Evolutionary conservation across 1,284 basidiomycete genomes (phyloP).

Genomic region (Phellopilus nigrolimitatus): DNA sequence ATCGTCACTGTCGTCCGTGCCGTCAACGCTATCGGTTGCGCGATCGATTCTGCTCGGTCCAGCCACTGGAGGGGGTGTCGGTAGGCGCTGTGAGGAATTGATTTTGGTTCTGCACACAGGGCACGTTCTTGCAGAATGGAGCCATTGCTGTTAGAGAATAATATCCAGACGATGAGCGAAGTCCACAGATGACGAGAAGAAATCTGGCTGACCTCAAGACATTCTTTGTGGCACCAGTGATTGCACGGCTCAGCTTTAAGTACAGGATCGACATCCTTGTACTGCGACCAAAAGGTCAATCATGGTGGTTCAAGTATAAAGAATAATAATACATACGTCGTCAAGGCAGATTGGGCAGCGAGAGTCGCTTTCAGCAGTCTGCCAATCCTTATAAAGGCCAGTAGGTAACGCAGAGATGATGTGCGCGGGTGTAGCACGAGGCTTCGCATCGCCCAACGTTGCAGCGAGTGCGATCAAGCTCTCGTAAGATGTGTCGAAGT

Average conservation of each 20-base stretch:
- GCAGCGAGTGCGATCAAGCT: slow-evolving; percentile 52
- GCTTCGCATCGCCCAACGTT: slow-evolving; percentile 58
- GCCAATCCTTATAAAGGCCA: slow-evolving; percentile 63
- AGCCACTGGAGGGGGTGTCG: slow-evolving; percentile 10
- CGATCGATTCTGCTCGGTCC: slow-evolving; percentile 14
- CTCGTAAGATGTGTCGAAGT: slow-evolving; percentile 70
- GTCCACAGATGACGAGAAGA: not conserved
- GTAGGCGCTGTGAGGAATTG: slow-evolving; percentile 10
- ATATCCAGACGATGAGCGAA: too few relatives aligned
- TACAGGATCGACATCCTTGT: slow-evolving; percentile 49
- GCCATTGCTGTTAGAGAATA: slow-evolving; percentile 45
- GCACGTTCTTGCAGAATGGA: slow-evolving; percentile 58
- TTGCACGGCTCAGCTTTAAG: slow-evolving; percentile 61
- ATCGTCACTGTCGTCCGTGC: slow-evolving; percentile 13
- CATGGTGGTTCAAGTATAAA: slow-evolving; percentile 14
- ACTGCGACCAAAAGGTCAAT: slow-evolving; percentile 39
- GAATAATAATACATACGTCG: slow-evolving; percentile 49
- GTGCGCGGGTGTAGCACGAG: slow-evolving; percentile 54
- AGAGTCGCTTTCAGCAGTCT: slow-evolving; percentile 52
- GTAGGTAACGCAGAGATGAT: slow-evolving; percentile 54
- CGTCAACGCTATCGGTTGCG: slow-evolving; percentile 14
- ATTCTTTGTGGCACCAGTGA: slow-evolving; percentile 73
- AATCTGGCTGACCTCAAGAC: slow-evolving; percentile 51
- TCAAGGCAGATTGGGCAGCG: slow-evolving; percentile 77
- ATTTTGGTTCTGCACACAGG: slow-evolving; percentile 54